These are phyloP conservation scores for Aspergillus fumigatus DNA, from an alignment of 2,329 filamentous ascomycete genomes.

Conservation along the genomic window DNA sequence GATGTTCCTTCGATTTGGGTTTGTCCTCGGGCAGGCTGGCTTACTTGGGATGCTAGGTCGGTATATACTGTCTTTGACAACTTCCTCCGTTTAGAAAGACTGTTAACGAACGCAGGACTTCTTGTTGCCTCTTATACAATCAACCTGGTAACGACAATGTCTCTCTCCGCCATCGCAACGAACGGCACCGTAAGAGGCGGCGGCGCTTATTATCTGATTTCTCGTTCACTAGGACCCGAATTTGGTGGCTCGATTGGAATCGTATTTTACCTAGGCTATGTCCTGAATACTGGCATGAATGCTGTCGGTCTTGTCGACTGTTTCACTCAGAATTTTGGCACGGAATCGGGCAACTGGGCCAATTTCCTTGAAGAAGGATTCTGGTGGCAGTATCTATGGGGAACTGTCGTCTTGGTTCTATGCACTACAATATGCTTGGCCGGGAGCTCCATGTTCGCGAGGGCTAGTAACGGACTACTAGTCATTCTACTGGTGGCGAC, in stretches of 20 bases:
- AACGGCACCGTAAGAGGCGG: conserved; percentile 86
- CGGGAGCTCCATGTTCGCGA: conserved; percentile 74
- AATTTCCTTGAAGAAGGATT: conserved; percentile 64
- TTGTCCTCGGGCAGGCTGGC: conserved; percentile 76
- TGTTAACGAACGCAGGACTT: conserved; percentile 51
- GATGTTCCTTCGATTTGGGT: conserved; percentile 86
- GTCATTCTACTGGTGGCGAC: conserved; percentile 67
- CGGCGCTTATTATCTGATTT: conserved; percentile 85
- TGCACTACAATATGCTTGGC: conserved; percentile 74
- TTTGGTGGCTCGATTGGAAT: conserved; percentile 86
- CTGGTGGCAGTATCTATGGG: conserved; percentile 73
- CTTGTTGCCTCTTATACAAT: conserved; percentile 72
- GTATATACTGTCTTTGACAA: conserved; percentile 31
- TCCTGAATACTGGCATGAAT: conserved; percentile 82
- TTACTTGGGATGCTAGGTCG: conserved; percentile 70
- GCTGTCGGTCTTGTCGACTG: conserved; percentile 82
- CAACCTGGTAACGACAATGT: conserved; percentile 79
- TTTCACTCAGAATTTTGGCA: conserved; percentile 68
- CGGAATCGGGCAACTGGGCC: conserved; percentile 51
- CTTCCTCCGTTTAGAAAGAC: not conserved
- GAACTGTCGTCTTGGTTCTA: conserved; percentile 64
- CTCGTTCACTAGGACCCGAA: conserved; percentile 76
- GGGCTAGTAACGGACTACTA: conserved; percentile 72
- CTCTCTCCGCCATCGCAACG: conserved; percentile 81
- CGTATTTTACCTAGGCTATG: conserved; percentile 85